These are phyloP conservation scores for Globisporangium spinosum DNA, from an alignment of 352 stramenopile genomes.

Conservation along the genomic window DNA sequence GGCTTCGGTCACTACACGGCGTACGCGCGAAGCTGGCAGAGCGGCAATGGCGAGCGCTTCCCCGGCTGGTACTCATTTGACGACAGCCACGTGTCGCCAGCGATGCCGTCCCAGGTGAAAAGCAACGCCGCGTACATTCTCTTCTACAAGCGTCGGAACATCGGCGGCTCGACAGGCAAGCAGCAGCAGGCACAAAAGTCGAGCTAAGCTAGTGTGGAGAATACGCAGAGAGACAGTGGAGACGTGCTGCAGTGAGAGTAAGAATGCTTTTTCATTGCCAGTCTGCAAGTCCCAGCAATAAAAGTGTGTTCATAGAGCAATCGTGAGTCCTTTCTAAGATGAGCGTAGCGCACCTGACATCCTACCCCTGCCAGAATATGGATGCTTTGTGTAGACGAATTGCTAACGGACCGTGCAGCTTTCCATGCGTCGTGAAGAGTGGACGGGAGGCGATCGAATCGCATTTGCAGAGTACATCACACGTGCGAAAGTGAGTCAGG, in stretches of 20 bases:
- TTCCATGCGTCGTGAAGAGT: not conserved
- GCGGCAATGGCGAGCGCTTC: constrained; percentile 47
- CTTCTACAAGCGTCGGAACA: constrained; percentile 80
- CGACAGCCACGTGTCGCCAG: constrained; percentile 68
- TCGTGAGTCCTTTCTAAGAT: not conserved
- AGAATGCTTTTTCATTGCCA: not conserved
- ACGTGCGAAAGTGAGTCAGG: not conserved
- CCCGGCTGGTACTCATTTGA: constrained; percentile 85
- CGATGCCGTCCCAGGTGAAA: constrained; percentile 58
- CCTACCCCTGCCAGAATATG: not conserved
- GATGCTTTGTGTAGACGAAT: not conserved
- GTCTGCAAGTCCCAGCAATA: not conserved
- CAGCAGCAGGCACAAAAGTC: not conserved
- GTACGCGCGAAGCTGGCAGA: constrained; percentile 70
- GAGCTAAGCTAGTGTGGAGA: not conserved
- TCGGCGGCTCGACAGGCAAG: constrained; percentile 12
- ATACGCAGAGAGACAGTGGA: not conserved
- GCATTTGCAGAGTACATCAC: not conserved
- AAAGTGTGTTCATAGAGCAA: constrained; percentile 9
- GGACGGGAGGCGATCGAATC: not conserved
- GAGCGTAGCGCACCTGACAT: not conserved
- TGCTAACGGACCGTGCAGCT: not conserved
- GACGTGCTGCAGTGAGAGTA: not conserved
- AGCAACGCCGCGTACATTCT: constrained; percentile 85
- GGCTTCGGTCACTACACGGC: constrained; percentile 91